Base-by-base conservation (phyloP, 306 rosid genomes). In the Castanea crenata region DNA sequence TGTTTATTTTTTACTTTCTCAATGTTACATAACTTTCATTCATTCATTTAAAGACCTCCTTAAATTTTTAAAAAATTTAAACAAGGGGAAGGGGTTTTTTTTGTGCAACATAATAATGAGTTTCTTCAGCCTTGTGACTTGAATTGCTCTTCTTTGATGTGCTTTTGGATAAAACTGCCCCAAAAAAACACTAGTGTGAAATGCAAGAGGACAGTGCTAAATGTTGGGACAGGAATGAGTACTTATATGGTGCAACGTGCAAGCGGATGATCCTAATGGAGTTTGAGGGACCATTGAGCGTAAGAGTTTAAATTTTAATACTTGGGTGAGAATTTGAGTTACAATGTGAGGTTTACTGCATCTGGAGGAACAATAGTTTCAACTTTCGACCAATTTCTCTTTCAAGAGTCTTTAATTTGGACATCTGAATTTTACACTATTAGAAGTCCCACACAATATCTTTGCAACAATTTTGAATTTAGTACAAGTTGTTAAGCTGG, bases 141-240 rank as follows among this genome's bases (percentile, higher is more conserved):
- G 86, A 90, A 92, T 18, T 90, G 88, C 87, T 93, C 94, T 87
- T 92, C 91, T 27, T 90, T 90, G 56, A 91, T 1, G 94, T 89
- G 34, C 5, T 78, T 19, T 86, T 86, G 29, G 27, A 72, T 12
- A 76, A 57, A 74, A 78, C 44, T 27, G 78, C 69, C 4, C 38
- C 19, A 25, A 85, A 38, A 38, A 38, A 8, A 77, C 27, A 32
- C 19, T 29, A 83, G 31, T 74, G 85, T 84, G 46, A 84, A 90
- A 69, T 84, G 81, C 77, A 86, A 76, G 65, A 87, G 94, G 76
- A 78, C 89, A 61, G 88, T 82, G 70, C 88, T 87, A 68, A 92
- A 92, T 84, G 93, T 90, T 34, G 97, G 93, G 4, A 71, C 49
- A 49, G 15, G 76, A 3, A 69, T 67, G 52, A 81, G 93, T 82